Conservation (phyloP, 2,329 filamentous ascomycete genomes). For the Chaetothyriales sp. region DNA sequence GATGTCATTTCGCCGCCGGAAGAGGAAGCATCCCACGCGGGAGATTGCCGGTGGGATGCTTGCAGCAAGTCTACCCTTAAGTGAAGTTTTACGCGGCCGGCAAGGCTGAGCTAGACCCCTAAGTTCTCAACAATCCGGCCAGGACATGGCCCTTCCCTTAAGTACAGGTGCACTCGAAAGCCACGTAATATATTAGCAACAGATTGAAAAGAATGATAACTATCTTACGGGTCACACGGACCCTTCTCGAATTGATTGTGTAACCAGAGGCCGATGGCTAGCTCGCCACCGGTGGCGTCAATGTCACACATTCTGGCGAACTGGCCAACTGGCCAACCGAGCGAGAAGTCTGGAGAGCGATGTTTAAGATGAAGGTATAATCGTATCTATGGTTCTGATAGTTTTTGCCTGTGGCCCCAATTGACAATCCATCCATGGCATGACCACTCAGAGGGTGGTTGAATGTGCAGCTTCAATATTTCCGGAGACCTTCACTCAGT, state of each 20-base stretch:
- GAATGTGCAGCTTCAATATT: neutral
- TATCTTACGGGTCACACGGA: neutral
- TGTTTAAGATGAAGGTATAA: neutral
- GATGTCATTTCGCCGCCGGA: slow-evolving; percentile 11
- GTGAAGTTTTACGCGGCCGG: slow-evolving; percentile 22
- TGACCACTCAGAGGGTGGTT: neutral
- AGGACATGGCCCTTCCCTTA: slow-evolving; percentile 28
- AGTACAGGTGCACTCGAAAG: slow-evolving; percentile 35
- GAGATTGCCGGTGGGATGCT: neutral
- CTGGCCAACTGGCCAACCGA: neutral
- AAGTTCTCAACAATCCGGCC: slow-evolving; percentile 8
- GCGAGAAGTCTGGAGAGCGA: neutral
- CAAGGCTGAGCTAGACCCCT: slow-evolving; percentile 21
- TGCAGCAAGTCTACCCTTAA: neutral
- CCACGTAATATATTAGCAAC: neutral
- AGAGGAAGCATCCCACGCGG: neutral
- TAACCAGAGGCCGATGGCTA: neutral
- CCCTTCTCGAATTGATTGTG: neutral
- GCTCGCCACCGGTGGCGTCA: neutral
- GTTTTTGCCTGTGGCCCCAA: too few relatives aligned
- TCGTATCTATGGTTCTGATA: neutral
- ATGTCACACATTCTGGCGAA: neutral
- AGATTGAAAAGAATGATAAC: neutral
- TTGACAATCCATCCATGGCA: neutral
- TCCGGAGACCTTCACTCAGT: neutral